Percentiles rank a stretch among this genome's conserved stretches.
phyloP scores from a whole-genome alignment of 371 early-diverging fungal genomes.

The Saksenaea vasiformis region DNA sequence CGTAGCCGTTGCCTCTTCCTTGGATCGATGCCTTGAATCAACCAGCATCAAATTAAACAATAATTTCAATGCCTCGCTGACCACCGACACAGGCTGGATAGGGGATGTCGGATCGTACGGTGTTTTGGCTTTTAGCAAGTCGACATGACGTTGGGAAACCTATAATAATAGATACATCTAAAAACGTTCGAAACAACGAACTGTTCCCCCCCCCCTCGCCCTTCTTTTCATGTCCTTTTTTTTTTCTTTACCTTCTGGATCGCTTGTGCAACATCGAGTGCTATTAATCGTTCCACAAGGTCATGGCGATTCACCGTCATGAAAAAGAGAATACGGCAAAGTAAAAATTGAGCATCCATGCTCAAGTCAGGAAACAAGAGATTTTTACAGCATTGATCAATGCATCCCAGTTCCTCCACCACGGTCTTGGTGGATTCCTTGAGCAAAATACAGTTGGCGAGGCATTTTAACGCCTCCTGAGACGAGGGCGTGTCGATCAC shows the following conservation, averaged over 20 bases:
- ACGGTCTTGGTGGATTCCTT: constrained; percentile 40
- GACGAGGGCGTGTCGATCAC: constrained; percentile 26
- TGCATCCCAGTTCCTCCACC: constrained; percentile 32
- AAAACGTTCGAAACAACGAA: not conserved
- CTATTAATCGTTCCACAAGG: constrained; percentile 43
- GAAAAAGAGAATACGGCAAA: constrained; percentile 59
- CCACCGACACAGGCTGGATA: constrained; percentile 47
- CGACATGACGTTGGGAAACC: constrained; percentile 14
- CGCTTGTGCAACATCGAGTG: constrained; percentile 37
- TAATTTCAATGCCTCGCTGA: constrained; percentile 61
- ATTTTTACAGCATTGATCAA: constrained; percentile 33
- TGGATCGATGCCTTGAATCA: constrained; percentile 23
- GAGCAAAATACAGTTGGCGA: constrained; percentile 59
- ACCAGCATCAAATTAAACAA: constrained; percentile 60
- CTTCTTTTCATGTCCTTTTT: not conserved
- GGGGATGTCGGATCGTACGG: constrained; percentile 17
- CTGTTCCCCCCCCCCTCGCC: no score
- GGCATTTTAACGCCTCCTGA: constrained; percentile 59
- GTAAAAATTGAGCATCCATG: constrained; percentile 57
- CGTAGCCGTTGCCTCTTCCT: constrained; percentile 14
- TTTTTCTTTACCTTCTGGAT: constrained; percentile 46
- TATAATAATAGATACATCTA: not conserved
- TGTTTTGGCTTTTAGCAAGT: constrained; percentile 7
- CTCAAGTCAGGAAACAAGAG: constrained; percentile 39
- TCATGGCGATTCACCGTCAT: constrained; percentile 52